Percentiles rank a stretch among this genome's conserved stretches.
Evolutionary conservation across 208 protist genomes (phyloP).

Genomic region (Trypanosoma mega): DNA sequence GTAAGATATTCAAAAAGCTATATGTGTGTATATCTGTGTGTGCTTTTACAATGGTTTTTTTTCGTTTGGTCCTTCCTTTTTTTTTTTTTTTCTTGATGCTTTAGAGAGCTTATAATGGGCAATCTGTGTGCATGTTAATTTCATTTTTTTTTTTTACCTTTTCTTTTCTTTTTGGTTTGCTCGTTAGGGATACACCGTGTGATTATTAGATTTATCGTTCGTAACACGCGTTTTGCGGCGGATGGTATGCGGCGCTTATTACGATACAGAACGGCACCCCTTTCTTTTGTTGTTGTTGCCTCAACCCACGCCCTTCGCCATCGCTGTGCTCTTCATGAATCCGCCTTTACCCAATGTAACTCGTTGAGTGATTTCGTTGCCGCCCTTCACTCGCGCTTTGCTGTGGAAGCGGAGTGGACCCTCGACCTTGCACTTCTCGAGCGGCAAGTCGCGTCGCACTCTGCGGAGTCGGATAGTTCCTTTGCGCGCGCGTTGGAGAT

Average conservation of each 20-base stretch:
- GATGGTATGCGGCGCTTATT: not conserved
- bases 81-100: not conserved
- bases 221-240: not conserved
- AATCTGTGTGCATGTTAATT: not conserved
- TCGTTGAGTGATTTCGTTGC: not conserved
- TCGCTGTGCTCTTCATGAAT: constrained; percentile 6
- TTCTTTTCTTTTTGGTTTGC: not conserved
- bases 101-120: too few relatives aligned
- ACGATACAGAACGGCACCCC: not conserved
- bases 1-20: not conserved
- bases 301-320: not conserved
- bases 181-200: not conserved
- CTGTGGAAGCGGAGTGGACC: constrained; percentile 28
- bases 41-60: not conserved
- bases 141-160: not conserved
- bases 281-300: constrained; percentile 2
- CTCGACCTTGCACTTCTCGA: constrained; percentile 6
- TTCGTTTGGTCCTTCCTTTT: not conserved
- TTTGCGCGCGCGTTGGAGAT: constrained; percentile 14
- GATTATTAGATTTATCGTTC: constrained; percentile 10
- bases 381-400: not conserved
- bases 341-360: not conserved
- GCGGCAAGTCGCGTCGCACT: constrained; percentile 4
- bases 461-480: constrained; percentile 20
- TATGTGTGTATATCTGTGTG: not conserved